phyloP scores from a whole-genome alignment of 2,329 filamentous ascomycete genomes.

The Beauveria australis region DNA sequence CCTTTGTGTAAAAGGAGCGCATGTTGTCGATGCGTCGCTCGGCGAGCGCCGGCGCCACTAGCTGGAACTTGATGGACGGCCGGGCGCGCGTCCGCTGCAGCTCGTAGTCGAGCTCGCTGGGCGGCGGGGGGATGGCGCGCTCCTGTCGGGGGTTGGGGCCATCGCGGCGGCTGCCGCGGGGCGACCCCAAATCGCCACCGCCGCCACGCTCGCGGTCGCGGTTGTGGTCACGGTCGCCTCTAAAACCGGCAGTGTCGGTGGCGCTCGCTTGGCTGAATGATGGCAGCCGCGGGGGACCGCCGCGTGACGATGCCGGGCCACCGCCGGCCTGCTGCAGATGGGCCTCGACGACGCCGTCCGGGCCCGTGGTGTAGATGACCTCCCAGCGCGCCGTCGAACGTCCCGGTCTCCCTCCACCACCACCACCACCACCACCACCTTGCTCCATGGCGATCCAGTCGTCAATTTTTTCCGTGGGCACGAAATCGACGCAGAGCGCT shows the following conservation, averaged over 20 bases:
- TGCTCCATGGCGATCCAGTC: slow-evolving; percentile 69
- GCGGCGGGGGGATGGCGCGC: neutral
- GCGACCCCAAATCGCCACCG: neutral
- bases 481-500: slow-evolving; percentile 79
- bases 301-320: neutral
- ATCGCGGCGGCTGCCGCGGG: neutral
- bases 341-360: slow-evolving; percentile 46
- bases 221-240: neutral
- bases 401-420: slow-evolving; percentile 14
- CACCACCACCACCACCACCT: slow-evolving; percentile 30
- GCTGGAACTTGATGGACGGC: slow-evolving; percentile 39
- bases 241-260: neutral
- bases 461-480: slow-evolving; percentile 64
- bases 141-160: neutral
- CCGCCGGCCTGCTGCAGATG: slow-evolving; percentile 33
- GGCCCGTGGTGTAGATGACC: slow-evolving; percentile 56
- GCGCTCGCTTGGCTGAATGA: neutral
- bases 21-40: slow-evolving; percentile 55
- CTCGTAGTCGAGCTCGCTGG: slow-evolving; percentile 3
- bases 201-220: neutral
- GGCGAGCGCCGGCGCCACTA: slow-evolving; percentile 57
- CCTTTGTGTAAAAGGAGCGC: slow-evolving; percentile 36
- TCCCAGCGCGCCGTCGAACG: slow-evolving; percentile 54
- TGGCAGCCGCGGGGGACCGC: neutral
- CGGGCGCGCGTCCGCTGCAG: slow-evolving; percentile 29